phyloP scores from a whole-genome alignment of 331 rosid genomes.

The Acacia concinna region DNA sequence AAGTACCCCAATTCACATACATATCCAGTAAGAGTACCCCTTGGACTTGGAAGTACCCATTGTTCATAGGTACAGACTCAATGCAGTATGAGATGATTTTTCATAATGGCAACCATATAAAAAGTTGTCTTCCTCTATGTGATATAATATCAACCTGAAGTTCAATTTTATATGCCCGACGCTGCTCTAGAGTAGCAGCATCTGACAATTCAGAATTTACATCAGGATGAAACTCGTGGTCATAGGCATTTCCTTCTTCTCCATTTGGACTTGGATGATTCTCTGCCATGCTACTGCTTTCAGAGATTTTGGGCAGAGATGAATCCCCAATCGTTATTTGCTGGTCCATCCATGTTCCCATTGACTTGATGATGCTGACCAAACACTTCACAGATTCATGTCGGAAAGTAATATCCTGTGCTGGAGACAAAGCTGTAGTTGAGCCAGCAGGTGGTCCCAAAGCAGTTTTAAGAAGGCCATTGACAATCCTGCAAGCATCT shows the following conservation, averaged over 20 bases:
- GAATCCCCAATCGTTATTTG: slow-evolving; percentile 73
- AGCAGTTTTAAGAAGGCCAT: slow-evolving; percentile 98
- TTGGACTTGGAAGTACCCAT: background rate
- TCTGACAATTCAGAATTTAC: slow-evolving; percentile 74
- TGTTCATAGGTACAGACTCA: background rate
- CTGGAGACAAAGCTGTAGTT: slow-evolving; percentile 82
- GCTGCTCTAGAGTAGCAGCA: slow-evolving; percentile 93
- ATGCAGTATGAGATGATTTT: slow-evolving; percentile 18
- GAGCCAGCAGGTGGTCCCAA: slow-evolving; percentile 98
- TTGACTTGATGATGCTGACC: slow-evolving; percentile 83
- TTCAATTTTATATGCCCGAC: slow-evolving; percentile 90
- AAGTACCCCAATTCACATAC: background rate
- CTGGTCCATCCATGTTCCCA: slow-evolving; percentile 99
- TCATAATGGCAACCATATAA: slow-evolving; percentile 27
- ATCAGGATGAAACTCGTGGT: slow-evolving; percentile 79
- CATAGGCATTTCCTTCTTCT: slow-evolving; percentile 80
- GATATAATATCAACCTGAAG: slow-evolving; percentile 73
- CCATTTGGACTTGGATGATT: slow-evolving; percentile 52
- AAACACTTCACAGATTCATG: slow-evolving; percentile 96
- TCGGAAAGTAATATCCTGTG: slow-evolving; percentile 89
- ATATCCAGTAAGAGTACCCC: background rate
- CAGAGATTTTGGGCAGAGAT: slow-evolving; percentile 57
- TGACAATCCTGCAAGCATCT: slow-evolving; percentile 98
- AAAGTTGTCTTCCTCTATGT: slow-evolving; percentile 16
- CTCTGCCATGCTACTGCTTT: slow-evolving; percentile 57